Evolutionary conservation across 441 rosid species (phyloP).

Genomic region (Gossypium armourianum): DNA sequence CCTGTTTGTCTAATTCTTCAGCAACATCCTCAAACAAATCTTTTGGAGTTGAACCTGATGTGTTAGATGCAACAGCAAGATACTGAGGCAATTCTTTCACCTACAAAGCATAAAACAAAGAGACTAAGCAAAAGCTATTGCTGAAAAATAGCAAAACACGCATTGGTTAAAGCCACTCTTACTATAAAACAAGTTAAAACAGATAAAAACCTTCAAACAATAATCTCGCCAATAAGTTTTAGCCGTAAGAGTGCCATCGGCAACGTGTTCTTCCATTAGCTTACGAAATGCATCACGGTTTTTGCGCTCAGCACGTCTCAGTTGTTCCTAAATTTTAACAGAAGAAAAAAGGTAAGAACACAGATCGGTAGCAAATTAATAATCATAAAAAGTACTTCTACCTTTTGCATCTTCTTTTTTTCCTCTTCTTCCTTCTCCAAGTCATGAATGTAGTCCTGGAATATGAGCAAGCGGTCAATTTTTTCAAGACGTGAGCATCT

Average conservation of each 20-base stretch:
- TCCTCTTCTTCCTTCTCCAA: constrained; percentile 88
- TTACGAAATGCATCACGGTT: constrained; percentile 77
- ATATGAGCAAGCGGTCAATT: constrained; percentile 72
- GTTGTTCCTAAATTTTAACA: constrained; percentile 52
- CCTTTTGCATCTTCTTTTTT: constrained; percentile 77
- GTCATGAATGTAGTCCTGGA: constrained; percentile 81
- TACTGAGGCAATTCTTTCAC: constrained; percentile 72
- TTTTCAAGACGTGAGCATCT: constrained; percentile 75
- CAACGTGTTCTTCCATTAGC: constrained; percentile 69
- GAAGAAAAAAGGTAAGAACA: constrained; percentile 13
- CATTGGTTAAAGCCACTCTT: constrained; percentile 1
- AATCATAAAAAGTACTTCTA: constrained; percentile 21
- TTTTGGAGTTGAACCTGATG: constrained; percentile 80
- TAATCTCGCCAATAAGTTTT: constrained; percentile 80
- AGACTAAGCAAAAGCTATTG: constrained; percentile 12
- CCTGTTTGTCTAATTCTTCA: constrained; percentile 82
- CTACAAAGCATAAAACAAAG: constrained; percentile 30
- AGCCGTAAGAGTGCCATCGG: constrained; percentile 65
- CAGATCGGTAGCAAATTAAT: constrained; percentile 5
- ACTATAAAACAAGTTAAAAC: constrained; percentile 7
- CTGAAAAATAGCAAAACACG: not conserved
- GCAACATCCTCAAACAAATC: constrained; percentile 84
- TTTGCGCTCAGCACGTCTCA: constrained; percentile 77
- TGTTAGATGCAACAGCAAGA: constrained; percentile 75
- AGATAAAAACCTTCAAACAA: constrained; percentile 52